Percentiles rank a stretch among this genome's conserved stretches.
Conservation (phyloP, 768 basidiomycete species). For the Phanerochaete carnosa region DNA sequence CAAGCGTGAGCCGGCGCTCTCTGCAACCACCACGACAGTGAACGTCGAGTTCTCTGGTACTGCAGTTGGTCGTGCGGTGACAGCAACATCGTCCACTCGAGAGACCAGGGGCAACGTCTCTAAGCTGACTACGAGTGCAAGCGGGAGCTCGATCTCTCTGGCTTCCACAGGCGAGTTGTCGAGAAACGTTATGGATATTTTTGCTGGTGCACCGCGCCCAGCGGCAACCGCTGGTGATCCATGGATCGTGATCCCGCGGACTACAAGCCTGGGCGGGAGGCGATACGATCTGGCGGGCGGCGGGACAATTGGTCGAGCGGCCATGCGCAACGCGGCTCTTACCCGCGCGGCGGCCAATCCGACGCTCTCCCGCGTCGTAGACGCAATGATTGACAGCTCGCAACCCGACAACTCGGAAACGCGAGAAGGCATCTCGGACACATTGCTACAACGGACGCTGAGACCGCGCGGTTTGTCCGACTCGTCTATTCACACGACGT, state of each 20-base stretch:
- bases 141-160: constrained; percentile 10
- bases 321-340: constrained; percentile 21
- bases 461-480: constrained; percentile 84
- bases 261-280: neutral
- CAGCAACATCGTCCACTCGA: constrained; percentile 33
- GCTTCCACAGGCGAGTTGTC: constrained; percentile 16
- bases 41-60: constrained; percentile 92
- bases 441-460: constrained; percentile 65
- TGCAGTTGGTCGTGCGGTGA: constrained; percentile 55
- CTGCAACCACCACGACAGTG: constrained; percentile 88
- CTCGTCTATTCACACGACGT: constrained; percentile 89
- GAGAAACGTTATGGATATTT: constrained; percentile 74
- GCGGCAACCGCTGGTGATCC: constrained; percentile 46
- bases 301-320: constrained; percentile 22
- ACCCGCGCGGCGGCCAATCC: constrained; percentile 11
- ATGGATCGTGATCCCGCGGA: constrained; percentile 65
- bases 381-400: constrained; percentile 70
- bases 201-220: constrained; percentile 77
- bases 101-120: neutral
- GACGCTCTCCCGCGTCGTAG: constrained; percentile 63
- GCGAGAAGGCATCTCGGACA: constrained; percentile 26
- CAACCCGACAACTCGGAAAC: constrained; percentile 37
- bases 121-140: constrained; percentile 2
- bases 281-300: constrained; percentile 5
- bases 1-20: constrained; percentile 81